Evolutionary conservation across 164 flowering plant species (phyloP).

Genomic region (Tinospora cordifolia): DNA sequence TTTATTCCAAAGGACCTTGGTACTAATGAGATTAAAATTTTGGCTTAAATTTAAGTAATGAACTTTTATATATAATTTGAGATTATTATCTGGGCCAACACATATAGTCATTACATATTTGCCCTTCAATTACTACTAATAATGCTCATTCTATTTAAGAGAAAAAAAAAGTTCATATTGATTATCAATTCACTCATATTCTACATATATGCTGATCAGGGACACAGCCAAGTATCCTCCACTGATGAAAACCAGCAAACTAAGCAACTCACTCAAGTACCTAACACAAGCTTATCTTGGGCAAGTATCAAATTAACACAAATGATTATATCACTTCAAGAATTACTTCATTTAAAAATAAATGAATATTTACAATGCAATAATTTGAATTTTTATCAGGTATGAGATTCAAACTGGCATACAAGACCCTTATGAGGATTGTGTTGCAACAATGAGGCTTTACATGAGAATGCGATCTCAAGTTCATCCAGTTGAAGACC

Average conservation of each 20-base stretch:
- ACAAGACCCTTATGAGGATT: constrained; percentile 88
- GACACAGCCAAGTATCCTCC: constrained; percentile 91
- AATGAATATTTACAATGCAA: not conserved
- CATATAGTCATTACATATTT: too few species aligned
- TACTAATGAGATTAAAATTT: too few species aligned
- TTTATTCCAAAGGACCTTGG: too few species aligned
- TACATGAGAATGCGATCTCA: constrained; percentile 73
- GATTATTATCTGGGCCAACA: too few species aligned
- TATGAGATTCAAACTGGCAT: constrained; percentile 75
- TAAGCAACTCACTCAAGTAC: constrained; percentile 87
- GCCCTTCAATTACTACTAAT: not conserved
- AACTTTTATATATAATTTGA: too few species aligned
- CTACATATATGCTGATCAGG: constrained; percentile 26
- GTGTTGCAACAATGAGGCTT: constrained; percentile 79
- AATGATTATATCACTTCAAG: not conserved
- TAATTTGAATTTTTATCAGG: constrained; percentile 24
- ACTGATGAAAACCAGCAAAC: constrained; percentile 91
- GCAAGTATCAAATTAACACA: constrained; percentile 25
- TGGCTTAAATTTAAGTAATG: too few species aligned
- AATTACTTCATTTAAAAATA: not conserved
- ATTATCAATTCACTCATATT: not conserved
- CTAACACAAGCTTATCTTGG: constrained; percentile 78
- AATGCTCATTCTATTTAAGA: not conserved
- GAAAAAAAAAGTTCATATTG: not conserved
- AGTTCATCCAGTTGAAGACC: constrained; percentile 41